Evolutionary conservation across 2,329 filamentous ascomycete species (phyloP), one percentile per base, ranked within the genome.

Genomic region (Dactylellina haptotyla): DNA sequence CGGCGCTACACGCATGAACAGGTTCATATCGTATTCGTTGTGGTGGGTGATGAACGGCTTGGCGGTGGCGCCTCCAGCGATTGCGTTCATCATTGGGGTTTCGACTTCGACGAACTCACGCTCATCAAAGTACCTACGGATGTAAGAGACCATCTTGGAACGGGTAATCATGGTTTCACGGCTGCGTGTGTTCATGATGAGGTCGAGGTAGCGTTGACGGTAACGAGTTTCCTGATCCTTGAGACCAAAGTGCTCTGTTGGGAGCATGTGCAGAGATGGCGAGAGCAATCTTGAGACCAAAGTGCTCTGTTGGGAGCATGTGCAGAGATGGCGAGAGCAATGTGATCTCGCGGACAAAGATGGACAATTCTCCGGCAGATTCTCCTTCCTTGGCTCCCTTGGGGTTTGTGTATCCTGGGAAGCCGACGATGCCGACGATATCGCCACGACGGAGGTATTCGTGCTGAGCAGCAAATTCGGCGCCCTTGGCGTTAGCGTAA

Each of bases 51-150:
- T 85, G 83, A 99, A 99, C 3, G 95, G 95, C 84, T 91, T 93
- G 70, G 95, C 95, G 0, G 95, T 98, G 32, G 95, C 95, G 80
- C 95, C 95, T 77, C 95, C 96, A 28, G 95, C 93, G 80, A 97
- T 96, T 79, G 91, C 87, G 81, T 97, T 96, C 87, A 99, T 93
- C 88, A 98, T 97, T 3, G 95, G 94, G 0, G 95, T 99, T 83
- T 98, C 92, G 25, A 98, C 93, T 81, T 97, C 93, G 64, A 93
- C 85, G 81, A 99, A 99, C 78, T 94, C 91, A 61, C 90, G 87
- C 77, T 89, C 87, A 79, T 97, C 91, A 78, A 99, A 92, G 85
- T 90, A 99, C 78, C 87, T 87, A 77, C 95, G 91, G 77, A 99
- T 90, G 80, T 92, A 97, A 75, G 87, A 88, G 80, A 96, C 88